Conservation (phyloP, 176 grass and related monocot species). For the Cenchrus fungigraminus region DNA sequence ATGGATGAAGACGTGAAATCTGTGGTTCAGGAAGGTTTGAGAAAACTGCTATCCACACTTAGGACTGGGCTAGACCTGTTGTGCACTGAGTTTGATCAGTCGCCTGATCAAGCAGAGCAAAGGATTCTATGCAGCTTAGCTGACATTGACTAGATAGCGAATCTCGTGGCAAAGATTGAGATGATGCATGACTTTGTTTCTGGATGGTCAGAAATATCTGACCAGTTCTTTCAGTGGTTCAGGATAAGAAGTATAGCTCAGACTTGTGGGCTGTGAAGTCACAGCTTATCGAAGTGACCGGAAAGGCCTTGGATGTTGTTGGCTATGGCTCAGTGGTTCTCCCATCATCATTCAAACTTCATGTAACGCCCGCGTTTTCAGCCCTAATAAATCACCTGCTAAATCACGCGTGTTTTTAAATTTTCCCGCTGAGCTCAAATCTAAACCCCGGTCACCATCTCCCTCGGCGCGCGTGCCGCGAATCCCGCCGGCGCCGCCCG, state of each 20-base stretch:
- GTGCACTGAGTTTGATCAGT: slow-evolving; percentile 54
- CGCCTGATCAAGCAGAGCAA: slow-evolving; percentile 66
- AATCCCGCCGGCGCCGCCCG: too few species aligned
- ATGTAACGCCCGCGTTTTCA: too few species aligned
- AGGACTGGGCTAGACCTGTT: slow-evolving; percentile 57
- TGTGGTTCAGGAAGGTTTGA: slow-evolving; percentile 55
- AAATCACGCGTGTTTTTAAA: too few species aligned
- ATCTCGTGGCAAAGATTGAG: slow-evolving; percentile 69
- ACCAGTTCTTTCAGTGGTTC: slow-evolving; percentile 56
- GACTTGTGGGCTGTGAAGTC: slow-evolving; percentile 65
- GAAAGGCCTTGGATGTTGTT: slow-evolving; percentile 78
- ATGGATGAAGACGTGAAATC: slow-evolving; percentile 87
- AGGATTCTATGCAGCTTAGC: slow-evolving; percentile 63
- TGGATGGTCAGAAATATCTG: slow-evolving; percentile 69
- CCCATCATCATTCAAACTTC: slow-evolving; percentile 49
- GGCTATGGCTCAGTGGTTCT: slow-evolving; percentile 84
- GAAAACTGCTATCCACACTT: slow-evolving; percentile 56
- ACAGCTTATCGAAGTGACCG: slow-evolving; percentile 83
- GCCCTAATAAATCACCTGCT: too few species aligned
- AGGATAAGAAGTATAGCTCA: slow-evolving; percentile 58
- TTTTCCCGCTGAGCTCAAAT: too few species aligned
- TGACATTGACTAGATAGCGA: slow-evolving; percentile 82
- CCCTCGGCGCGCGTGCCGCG: too few species aligned
- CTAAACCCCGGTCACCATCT: too few species aligned
- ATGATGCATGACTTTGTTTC: slow-evolving; percentile 85